These are phyloP conservation scores for Priceomyces haplophilus DNA, from an alignment of 805 yeast species.

Conservation along the genomic window DNA sequence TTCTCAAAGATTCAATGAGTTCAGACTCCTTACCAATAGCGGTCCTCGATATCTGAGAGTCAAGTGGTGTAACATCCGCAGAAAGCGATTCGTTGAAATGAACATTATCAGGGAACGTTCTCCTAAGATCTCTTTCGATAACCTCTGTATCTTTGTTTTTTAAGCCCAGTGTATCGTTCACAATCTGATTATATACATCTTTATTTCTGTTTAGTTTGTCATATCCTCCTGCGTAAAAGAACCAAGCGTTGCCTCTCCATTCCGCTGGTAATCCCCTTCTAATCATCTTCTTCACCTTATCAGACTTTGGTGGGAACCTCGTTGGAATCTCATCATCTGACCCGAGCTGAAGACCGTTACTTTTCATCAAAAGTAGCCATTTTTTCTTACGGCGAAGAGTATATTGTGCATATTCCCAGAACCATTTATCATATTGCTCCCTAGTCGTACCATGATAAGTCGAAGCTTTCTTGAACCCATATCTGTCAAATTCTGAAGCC, in stretches of 20 bases:
- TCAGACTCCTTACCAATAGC: slow-evolving; percentile 23
- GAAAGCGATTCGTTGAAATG: slow-evolving; percentile 55
- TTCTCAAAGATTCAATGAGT: slow-evolving; percentile 65
- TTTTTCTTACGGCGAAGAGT: slow-evolving; percentile 63
- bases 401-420: slow-evolving; percentile 62
- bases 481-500: slow-evolving; percentile 52
- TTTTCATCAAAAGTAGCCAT: slow-evolving; percentile 69
- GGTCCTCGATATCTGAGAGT: slow-evolving; percentile 1
- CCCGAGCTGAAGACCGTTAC: slow-evolving; percentile 59
- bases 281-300: slow-evolving; percentile 73
- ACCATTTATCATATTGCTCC: slow-evolving; percentile 71
- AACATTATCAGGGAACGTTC: slow-evolving; percentile 93
- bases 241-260: slow-evolving; percentile 98
- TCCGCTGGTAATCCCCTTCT: slow-evolving; percentile 95
- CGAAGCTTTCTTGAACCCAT: slow-evolving; percentile 79
- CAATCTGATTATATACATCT: slow-evolving; percentile 72
- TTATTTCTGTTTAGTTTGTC: slow-evolving; percentile 64
- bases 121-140: slow-evolving; percentile 86
- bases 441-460: slow-evolving; percentile 44
- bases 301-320: slow-evolving; percentile 74
- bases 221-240: slow-evolving; percentile 84
- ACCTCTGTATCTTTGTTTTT: slow-evolving; percentile 82
- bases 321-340: slow-evolving; percentile 40
- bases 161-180: slow-evolving; percentile 51
- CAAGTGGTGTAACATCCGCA: slow-evolving; percentile 2